A percentile compares a stretch with the other conserved stretches of the same genome.
phyloP scores from a whole-genome alignment of 2,329 filamentous ascomycete species.

The Cryphonectria carpinicola region DNA sequence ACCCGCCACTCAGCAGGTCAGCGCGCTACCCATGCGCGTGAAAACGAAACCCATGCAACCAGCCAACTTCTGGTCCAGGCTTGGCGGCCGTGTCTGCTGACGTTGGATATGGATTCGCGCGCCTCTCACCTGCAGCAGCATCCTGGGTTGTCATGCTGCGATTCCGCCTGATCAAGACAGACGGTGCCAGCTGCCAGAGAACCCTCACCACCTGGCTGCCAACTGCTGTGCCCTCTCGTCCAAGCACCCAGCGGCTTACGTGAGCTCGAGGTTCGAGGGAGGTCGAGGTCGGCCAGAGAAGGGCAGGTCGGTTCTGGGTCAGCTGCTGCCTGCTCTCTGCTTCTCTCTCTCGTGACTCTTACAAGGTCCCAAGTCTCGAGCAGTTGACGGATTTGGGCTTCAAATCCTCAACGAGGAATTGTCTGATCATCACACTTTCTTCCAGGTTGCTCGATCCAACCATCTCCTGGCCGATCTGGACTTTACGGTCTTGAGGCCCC shows the following conservation, averaged over 20 bases:
- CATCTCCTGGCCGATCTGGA: constrained; percentile 14
- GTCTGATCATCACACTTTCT: constrained; percentile 13
- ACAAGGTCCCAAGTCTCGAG: neutral
- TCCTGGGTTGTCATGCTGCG: neutral
- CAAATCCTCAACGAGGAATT: neutral
- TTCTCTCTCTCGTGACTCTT: constrained; percentile 16
- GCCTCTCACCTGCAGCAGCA: neutral
- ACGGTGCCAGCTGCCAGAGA: constrained; percentile 7
- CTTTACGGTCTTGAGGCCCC: neutral
- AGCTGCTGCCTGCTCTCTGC: constrained; percentile 26
- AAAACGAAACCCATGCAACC: neutral
- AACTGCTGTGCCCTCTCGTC: neutral
- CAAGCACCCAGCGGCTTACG: neutral
- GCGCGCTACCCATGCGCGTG: neutral
- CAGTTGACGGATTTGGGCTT: constrained; percentile 16
- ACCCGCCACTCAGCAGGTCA: neutral
- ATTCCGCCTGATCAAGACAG: neutral
- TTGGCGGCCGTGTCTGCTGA: constrained; percentile 12
- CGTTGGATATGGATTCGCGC: neutral
- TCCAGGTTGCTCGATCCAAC: constrained; percentile 7
- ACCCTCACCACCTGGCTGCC: constrained; percentile 5
- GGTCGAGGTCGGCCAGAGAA: neutral
- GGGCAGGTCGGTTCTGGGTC: neutral
- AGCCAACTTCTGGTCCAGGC: neutral
- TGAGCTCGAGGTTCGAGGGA: neutral